These are phyloP conservation scores for Pilaira anomala DNA, from an alignment of 192 early-diverging fungal species.

Conservation along the genomic window DNA sequence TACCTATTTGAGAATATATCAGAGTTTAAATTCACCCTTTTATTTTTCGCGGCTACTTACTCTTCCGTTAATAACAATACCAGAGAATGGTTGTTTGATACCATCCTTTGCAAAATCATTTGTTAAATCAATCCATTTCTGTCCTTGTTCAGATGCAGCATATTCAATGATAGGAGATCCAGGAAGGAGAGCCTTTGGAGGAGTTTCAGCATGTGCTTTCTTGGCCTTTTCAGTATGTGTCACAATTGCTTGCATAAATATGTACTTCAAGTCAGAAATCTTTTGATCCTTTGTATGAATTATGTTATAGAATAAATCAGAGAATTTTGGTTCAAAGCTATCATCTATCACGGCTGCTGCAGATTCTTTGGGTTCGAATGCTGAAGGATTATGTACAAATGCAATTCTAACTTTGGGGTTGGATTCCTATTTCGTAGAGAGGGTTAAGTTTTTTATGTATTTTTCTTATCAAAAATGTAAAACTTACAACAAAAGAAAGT, in stretches of 20 bases:
- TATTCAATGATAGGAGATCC: conserved; percentile 33
- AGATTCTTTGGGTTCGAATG: not conserved
- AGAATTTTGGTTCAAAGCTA: not conserved
- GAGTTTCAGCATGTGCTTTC: not conserved
- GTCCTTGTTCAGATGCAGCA: conserved; percentile 6
- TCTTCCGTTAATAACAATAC: conserved; percentile 64
- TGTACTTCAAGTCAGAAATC: conserved; percentile 1
- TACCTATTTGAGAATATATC: conserved; percentile 30
- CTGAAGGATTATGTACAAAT: conserved; percentile 51
- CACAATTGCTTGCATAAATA: not conserved
- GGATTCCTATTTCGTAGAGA: conserved; percentile 23
- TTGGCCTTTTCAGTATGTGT: not conserved
- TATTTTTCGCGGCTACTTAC: conserved; percentile 28
- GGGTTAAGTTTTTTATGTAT: too few relatives aligned
- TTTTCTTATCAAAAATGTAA: not conserved
- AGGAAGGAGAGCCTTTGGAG: conserved; percentile 17
- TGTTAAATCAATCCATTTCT: conserved; percentile 11
- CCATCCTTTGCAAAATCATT: conserved; percentile 19
- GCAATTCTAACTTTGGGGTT: conserved; percentile 41
- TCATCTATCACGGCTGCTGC: not conserved
- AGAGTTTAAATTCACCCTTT: too few relatives aligned
- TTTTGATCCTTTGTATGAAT: conserved; percentile 4
- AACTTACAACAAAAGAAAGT: conserved; percentile 39
- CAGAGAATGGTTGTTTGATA: conserved; percentile 19
- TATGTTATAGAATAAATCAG: conserved; percentile 13